A percentile compares a stretch with the other conserved stretches of the same genome.
phyloP scores from a whole-genome alignment of 2,329 filamentous ascomycete genomes.

The Phyllosticta citrichinensis region DNA sequence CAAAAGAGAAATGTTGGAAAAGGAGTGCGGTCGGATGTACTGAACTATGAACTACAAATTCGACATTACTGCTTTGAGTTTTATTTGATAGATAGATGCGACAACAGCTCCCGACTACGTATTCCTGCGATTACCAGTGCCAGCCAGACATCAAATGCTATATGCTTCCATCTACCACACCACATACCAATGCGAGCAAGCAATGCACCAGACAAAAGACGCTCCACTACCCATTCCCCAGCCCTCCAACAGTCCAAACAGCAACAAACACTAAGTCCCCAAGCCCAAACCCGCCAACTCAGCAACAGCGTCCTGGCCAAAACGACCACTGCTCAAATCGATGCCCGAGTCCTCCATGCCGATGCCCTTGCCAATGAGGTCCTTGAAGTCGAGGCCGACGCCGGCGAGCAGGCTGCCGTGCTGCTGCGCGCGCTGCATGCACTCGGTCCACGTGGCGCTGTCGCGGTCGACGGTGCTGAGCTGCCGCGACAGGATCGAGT shows the following conservation, averaged over 20 bases:
- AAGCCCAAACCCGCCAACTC: slow-evolving; percentile 1
- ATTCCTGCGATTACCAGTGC: no score
- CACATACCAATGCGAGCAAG: background rate
- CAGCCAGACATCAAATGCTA: no score
- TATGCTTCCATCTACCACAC: no score
- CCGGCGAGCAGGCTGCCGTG: slow-evolving; percentile 73
- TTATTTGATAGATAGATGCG: background rate
- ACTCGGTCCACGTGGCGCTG: slow-evolving; percentile 70
- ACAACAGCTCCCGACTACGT: no score
- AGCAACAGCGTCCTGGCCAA: background rate
- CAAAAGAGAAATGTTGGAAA: no score
- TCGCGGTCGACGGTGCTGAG: slow-evolving; percentile 73
- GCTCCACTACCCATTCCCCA: background rate
- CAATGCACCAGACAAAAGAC: background rate
- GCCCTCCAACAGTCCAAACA: background rate
- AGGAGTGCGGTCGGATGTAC: no score
- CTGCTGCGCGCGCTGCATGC: slow-evolving; percentile 69
- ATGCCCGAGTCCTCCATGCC: slow-evolving; percentile 2
- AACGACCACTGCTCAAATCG: background rate
- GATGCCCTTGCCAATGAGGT: slow-evolving; percentile 52
- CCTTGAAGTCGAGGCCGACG: slow-evolving; percentile 82
- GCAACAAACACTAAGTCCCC: background rate
- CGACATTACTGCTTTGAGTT: background rate
- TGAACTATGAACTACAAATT: background rate
- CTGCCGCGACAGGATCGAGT: slow-evolving; percentile 69